These are phyloP conservation scores for Coemansia sp. DNA, from an alignment of 192 early-diverging fungal species.

Conservation along the genomic window DNA sequence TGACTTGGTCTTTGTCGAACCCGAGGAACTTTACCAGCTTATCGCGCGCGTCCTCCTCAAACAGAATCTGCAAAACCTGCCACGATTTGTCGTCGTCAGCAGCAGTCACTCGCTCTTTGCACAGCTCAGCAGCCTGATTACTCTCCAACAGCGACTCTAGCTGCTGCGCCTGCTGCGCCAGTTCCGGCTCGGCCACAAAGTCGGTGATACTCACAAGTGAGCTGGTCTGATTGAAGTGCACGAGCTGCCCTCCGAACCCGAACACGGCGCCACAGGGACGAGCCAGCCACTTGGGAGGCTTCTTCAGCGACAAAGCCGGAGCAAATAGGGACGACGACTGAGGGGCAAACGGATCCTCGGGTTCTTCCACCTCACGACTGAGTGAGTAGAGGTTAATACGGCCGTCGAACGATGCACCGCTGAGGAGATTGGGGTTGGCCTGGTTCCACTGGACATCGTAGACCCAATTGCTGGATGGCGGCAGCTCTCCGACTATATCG, in stretches of 20 bases:
- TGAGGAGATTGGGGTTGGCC: constrained; percentile 89
- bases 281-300: constrained; percentile 95
- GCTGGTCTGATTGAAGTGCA: constrained; percentile 61
- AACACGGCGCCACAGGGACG: constrained; percentile 85
- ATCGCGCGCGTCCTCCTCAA: constrained; percentile 78
- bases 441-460: constrained; percentile 98
- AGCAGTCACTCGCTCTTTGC: constrained; percentile 43
- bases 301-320: constrained; percentile 67
- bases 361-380: constrained; percentile 42
- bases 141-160: constrained; percentile 71
- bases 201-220: constrained; percentile 65
- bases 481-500: constrained; percentile 89
- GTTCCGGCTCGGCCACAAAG: constrained; percentile 74
- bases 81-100: constrained; percentile 60
- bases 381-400: constrained; percentile 85
- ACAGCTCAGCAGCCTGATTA: constrained; percentile 59
- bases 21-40: constrained; percentile 89
- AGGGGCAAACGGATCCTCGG: constrained; percentile 82
- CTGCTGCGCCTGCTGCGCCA: constrained; percentile 70
- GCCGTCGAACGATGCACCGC: constrained; percentile 93
- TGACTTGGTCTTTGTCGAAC: constrained; percentile 63
- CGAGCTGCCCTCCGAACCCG: constrained; percentile 91
- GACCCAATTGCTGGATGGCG: constrained; percentile 86
- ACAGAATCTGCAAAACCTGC: constrained; percentile 84
- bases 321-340: constrained; percentile 42